Conservation (phyloP, 257 asterid genomes). For the Solanum habrochaites region DNA sequence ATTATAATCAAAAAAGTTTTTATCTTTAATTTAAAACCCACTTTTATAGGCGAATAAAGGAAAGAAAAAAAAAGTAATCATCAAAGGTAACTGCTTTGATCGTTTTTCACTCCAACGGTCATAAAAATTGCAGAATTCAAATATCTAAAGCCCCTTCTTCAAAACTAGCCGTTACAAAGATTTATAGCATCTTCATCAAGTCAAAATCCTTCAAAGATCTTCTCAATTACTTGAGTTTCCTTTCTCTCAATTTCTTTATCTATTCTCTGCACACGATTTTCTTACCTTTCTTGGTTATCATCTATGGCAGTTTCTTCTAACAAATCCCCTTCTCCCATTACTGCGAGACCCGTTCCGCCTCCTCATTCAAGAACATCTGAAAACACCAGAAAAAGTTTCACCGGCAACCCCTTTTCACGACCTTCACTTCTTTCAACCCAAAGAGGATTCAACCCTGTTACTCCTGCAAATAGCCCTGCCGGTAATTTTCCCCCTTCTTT, state of each 20-base stretch:
- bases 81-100: background rate
- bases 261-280: background rate
- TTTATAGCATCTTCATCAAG: conserved; percentile 13
- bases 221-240: conserved; percentile 9
- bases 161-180: conserved; percentile 62
- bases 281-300: background rate
- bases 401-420: conserved; percentile 19
- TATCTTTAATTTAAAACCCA: background rate
- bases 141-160: background rate
- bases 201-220: conserved; percentile 16
- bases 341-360: conserved; percentile 23
- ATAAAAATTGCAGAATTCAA: conserved; percentile 14
- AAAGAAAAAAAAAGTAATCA: background rate
- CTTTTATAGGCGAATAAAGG: too few relatives aligned
- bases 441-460: conserved; percentile 37
- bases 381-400: conserved; percentile 49
- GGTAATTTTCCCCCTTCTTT: conserved; percentile 21
- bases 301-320: conserved; percentile 54
- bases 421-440: conserved; percentile 48
- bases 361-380: conserved; percentile 36
- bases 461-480: conserved; percentile 84
- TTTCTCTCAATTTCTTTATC: conserved; percentile 7
- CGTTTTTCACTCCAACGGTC: conserved; percentile 41
- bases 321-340: conserved; percentile 60
- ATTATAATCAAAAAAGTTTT: background rate